Base-by-base conservation (phyloP, 345 rosid genomes). In the Eutrema heterophyllum region DNA sequence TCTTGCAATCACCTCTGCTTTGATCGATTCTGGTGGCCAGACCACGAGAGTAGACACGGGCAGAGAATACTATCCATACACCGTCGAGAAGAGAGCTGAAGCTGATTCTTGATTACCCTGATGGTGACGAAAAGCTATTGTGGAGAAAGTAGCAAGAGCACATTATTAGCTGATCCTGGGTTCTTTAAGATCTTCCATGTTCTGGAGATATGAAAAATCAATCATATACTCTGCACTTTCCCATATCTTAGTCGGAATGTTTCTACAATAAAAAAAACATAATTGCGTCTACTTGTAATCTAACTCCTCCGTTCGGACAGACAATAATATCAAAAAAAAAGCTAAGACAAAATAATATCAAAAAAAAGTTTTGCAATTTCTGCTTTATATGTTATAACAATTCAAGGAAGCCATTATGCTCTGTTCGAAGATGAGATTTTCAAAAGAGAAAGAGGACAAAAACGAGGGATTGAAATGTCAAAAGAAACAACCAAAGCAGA, bases 41-140 rank as follows among this genome's bases (percentile, higher is more conserved):
- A 93, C 97, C 30, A 93, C 90, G 45, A 90, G 96, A 83, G 14
- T 75, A 41, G 97, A 93, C 81, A 84, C 9, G 0, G 93, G 93
- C 62, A 93, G 89, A 86, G 98, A 90, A 79, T 90, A 90, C 73
- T 93, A 85, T 73, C 88, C 97, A 7, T 88, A 90, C 84, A 86
- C 96, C 29, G 85, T 88, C 70, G 84, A 85, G 86, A 88, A 93
- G 81, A 84, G 81, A 76, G 61, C 91, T 10, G 12, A 76, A 13
- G 85, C 50, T 26, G 88, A 85, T 27, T 78, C 82, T 73, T 80
- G 79, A 79, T 66, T 59, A 64, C 46, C 26, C 21, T 14, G 12
- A 43, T 48, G 29, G 29, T 63, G 44, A 39, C 67, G 67, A 46
- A 64, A 63, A 57, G 29, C 11, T n/a, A 9, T 4, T 52, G 62